Evolutionary conservation across 2,329 filamentous ascomycete species (phyloP), one percentile per base, ranked within the genome.

Genomic region (Penicillium paneum): DNA sequence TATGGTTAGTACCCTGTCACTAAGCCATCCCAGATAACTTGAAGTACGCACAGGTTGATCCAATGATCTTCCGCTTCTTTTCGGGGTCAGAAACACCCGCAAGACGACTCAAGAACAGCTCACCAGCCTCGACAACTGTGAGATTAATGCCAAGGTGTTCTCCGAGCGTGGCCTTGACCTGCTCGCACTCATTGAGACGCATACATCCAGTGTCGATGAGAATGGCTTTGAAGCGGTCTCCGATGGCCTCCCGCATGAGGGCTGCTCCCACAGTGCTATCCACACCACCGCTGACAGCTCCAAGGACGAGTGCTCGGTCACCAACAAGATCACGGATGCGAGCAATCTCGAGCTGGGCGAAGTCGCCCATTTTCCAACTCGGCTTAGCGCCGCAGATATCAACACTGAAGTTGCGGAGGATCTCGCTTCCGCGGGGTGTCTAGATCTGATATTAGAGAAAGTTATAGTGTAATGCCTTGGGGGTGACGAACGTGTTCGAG

Each of bases 1-100:
- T 8, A 26, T 32, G 12, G 41, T 59, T 19, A 59, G 54, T 44
- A 47, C 31, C 43, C 24, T 28, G 3, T 39, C 35, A 28, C 12
- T 8, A 47, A 31, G n/a, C 8, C 8, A 5, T 1, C 34, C 19
- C 3, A 7, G 4, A 35, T 11, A 28, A 1, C 32, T 34, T 1
- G 4, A 17, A 36, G 17, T 44, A 57, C 57, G 32, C 41, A 59
- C 57, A 57, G 26, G 51, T 52, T 0, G 55, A 55, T 46, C 91
- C 92, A 58, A 97, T 97, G 65, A 97, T 86, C 77, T 96, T 96
- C 52, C 92, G 82, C 81, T 96, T 97, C 69, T 83, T 83, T 75
- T 97, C 92, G 0, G 93, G 92, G 53, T 89, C 90, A 0, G 76
- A 78, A 26, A 96, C 83, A 17, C 91, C 93, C 61, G 84, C 82